Conservation (phyloP, 2,329 filamentous ascomycete species). For the Alternaria hordeiaustralica region DNA sequence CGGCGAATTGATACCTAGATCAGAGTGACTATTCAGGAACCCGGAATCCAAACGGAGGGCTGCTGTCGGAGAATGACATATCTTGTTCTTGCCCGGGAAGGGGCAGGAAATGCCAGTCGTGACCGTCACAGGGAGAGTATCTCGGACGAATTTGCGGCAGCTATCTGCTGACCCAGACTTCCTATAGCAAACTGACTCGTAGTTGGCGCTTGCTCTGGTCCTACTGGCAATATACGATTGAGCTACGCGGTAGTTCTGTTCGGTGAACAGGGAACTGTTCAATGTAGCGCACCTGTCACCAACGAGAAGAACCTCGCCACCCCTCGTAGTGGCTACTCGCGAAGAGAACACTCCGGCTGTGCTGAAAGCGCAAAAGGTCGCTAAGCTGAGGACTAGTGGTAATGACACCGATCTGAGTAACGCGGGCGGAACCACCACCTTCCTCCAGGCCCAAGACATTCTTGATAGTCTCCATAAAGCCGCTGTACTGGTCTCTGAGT, state of each 20-base stretch:
- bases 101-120: not conserved
- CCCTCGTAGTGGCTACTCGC: slow-evolving; percentile 42
- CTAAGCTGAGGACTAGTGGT: slow-evolving; percentile 8
- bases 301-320: slow-evolving; percentile 42
- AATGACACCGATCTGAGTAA: slow-evolving; percentile 15
- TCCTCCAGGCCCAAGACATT: slow-evolving; percentile 24
- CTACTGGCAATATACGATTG: slow-evolving; percentile 7
- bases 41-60: slow-evolving; percentile 34
- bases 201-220: slow-evolving; percentile 22
- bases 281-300: slow-evolving; percentile 18
- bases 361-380: slow-evolving; percentile 22
- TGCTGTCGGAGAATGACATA: not conserved
- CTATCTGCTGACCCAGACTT: not conserved
- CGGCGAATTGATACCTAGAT: slow-evolving; percentile 34
- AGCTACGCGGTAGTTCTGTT: not conserved
- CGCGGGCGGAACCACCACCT: not conserved
- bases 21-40: slow-evolving; percentile 22
- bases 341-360: slow-evolving; percentile 45
- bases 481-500: slow-evolving; percentile 31
- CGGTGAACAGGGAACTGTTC: not conserved
- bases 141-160: not conserved
- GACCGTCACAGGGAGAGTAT: not conserved
- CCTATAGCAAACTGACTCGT: slow-evolving; percentile 28
- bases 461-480: slow-evolving; percentile 25
- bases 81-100: not conserved